Evolutionary conservation across 108 stramenopile species (phyloP).

Genomic region (Discostella stelligeroides): DNA sequence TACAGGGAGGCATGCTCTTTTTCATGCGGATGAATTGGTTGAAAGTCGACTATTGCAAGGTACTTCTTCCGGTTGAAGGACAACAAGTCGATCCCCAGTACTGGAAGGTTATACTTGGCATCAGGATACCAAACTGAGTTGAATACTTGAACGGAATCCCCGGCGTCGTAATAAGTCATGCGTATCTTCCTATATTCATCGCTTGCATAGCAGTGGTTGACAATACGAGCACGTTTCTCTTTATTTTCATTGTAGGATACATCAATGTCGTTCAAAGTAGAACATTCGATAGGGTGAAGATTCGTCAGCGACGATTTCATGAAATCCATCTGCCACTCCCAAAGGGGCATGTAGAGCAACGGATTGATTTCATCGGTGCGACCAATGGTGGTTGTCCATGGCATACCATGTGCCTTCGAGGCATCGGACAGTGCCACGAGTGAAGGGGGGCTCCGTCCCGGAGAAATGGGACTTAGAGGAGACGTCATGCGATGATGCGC

Average conservation of each 20-base stretch:
- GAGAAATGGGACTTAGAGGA: constrained; percentile 16
- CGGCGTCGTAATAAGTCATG: constrained; percentile 96
- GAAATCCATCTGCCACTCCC: constrained; percentile 87
- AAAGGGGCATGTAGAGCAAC: constrained; percentile 87
- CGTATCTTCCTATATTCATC: constrained; percentile 91
- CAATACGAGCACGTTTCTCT: constrained; percentile 77
- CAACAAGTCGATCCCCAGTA: constrained; percentile 93
- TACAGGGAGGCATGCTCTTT: constrained; percentile 62
- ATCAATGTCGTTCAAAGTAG: constrained; percentile 51
- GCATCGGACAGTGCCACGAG: constrained; percentile 47
- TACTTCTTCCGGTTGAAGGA: constrained; percentile 91
- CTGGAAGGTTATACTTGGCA: constrained; percentile 87
- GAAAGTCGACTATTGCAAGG: constrained; percentile 93
- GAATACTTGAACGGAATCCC: constrained; percentile 92
- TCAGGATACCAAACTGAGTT: constrained; percentile 95
- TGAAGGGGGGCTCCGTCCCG: constrained; percentile 32
- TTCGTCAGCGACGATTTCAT: constrained; percentile 74
- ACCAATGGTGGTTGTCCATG: constrained; percentile 78
- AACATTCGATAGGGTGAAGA: constrained; percentile 66
- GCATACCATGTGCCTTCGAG: constrained; percentile 76
- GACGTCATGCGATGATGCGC: background rate
- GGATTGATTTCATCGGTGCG: constrained; percentile 50
- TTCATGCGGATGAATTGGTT: constrained; percentile 88
- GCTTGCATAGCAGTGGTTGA: constrained; percentile 69
- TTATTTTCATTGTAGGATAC: constrained; percentile 74